These are phyloP conservation scores for Blastobotrys parvus DNA, from an alignment of 805 yeast species.

Conservation along the genomic window DNA sequence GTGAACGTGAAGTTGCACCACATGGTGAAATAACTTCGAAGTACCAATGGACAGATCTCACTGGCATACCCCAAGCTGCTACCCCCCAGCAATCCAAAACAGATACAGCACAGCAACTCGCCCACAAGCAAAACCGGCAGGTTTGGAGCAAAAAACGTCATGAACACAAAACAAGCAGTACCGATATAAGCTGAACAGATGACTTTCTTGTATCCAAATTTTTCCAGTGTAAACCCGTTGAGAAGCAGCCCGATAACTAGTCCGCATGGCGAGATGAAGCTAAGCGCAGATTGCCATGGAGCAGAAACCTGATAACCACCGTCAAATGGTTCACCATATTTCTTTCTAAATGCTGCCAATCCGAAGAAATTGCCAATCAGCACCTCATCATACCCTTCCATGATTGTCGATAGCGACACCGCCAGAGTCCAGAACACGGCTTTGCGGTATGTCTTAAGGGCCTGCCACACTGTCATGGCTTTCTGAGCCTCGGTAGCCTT, in stretches of 20 bases:
- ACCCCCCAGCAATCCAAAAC: slow-evolving; percentile 47
- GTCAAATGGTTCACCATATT: slow-evolving; percentile 30
- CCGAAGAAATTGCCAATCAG: slow-evolving; percentile 37
- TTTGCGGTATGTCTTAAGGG: slow-evolving; percentile 35
- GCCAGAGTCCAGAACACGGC: slow-evolving; percentile 41
- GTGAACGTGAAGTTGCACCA: slow-evolving; percentile 47
- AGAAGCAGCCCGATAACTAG: slow-evolving; percentile 37
- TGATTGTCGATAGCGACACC: slow-evolving; percentile 36
- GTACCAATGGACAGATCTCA: slow-evolving; percentile 45
- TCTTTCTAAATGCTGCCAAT: slow-evolving; percentile 34
- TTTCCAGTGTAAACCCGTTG: slow-evolving; percentile 38
- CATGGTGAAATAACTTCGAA: slow-evolving; percentile 42
- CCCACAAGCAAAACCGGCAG: slow-evolving; percentile 31
- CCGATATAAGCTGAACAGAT: slow-evolving; percentile 30
- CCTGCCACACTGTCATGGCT: slow-evolving; percentile 26
- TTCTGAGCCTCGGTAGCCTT: slow-evolving; percentile 21
- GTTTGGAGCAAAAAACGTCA: slow-evolving; percentile 37
- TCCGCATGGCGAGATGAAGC: slow-evolving; percentile 27
- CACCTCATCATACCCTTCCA: slow-evolving; percentile 42
- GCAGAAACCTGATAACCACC: slow-evolving; percentile 11
- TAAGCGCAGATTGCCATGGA: slow-evolving; percentile 19
- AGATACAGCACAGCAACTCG: slow-evolving; percentile 31
- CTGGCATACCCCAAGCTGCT: slow-evolving; percentile 45
- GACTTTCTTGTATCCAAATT: slow-evolving; percentile 39
- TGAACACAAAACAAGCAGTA: slow-evolving; percentile 35